phyloP scores from a whole-genome alignment of 768 basidiomycete species.

The Xerocomellus chrysenteron region DNA sequence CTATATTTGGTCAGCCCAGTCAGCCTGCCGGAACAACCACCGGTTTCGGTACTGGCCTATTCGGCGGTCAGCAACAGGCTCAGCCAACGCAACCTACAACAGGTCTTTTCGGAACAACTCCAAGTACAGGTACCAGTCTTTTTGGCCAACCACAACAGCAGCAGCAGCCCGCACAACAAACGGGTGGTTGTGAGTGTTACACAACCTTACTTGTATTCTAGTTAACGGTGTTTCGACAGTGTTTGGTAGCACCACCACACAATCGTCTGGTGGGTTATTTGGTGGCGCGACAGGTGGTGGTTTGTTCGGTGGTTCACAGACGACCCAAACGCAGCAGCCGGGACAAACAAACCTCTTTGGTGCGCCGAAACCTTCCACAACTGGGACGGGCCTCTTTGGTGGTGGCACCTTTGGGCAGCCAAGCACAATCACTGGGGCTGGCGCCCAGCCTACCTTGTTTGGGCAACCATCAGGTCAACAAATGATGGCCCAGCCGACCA shows the following conservation, averaged over 20 bases:
- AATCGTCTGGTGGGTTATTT: conserved; percentile 36
- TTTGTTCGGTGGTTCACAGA: conserved; percentile 38
- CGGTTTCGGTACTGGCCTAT: conserved; percentile 36
- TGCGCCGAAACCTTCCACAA: conserved; percentile 31
- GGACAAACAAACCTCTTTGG: conserved; percentile 31
- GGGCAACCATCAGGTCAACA: conserved; percentile 51
- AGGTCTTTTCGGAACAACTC: conserved; percentile 31
- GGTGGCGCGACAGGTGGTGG: conserved; percentile 33
- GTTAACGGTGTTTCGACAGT: conserved; percentile 27
- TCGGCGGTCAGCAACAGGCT: conserved; percentile 26
- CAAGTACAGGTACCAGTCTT: conserved; percentile 25
- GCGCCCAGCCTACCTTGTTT: conserved; percentile 44
- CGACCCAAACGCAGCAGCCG: conserved; percentile 39
- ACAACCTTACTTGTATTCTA: not conserved
- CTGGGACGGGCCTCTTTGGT: conserved; percentile 46
- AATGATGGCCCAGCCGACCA: conserved; percentile 36
- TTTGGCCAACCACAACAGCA: conserved; percentile 36
- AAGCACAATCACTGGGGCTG: conserved; percentile 28
- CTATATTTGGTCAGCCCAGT: conserved; percentile 47
- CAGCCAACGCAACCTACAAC: conserved; percentile 26
- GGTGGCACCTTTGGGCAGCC: conserved; percentile 50
- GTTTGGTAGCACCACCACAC: conserved; percentile 37
- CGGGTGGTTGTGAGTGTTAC: conserved; percentile 35
- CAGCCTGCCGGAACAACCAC: conserved; percentile 39
- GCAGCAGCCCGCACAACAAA: conserved; percentile 41